Base-by-base conservation (phyloP, 257 asterid genomes). In the Petunia secreta region DNA sequence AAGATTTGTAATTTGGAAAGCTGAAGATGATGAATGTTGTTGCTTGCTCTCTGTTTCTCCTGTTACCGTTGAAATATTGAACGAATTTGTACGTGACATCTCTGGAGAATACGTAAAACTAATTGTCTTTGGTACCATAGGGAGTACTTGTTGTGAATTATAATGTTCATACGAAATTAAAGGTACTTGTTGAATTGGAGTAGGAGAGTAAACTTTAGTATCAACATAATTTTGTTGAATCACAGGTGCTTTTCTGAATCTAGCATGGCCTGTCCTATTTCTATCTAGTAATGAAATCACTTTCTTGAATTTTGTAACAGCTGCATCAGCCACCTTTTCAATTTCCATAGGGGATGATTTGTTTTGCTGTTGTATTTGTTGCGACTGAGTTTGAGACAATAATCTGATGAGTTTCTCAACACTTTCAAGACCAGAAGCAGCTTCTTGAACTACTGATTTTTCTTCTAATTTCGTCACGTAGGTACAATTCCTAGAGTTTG, bases 121-220 rank as follows among this genome's bases (percentile, higher is more conserved):
- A 60, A 93, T 91, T 13, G 91, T 87, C 82, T 88, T 94, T 15
- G 88, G 81, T 46, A 64, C 79, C 39, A 16, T 84, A 38, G 85
- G 84, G 4, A 87, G 90, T 25, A 25, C 25, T 25, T 25, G 25
- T 0, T 50, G 10, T 68, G 37, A 54, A 68, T 2, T 37, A 37
- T 34, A 64, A 50, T 43, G 75, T 16, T 37, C 81, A 68, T 54
- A 39, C 3, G 52, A n/a, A 37, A 71, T 11, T 0, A 71, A 1
- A 50, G 94, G 94, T 36, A 93, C 85, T 68, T 95, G 99, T 58
- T 93, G 97, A 38, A 95, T 91, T 13, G 98, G 98, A n/a, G 97
- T 93, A 0, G 97, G 98, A 83, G 90, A 89, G 77, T 94, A 93
- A 40, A 94, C 86, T 57, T 82, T 91, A 0, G 82, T 64, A 0